Evolutionary conservation across 768 basidiomycete species (phyloP), one percentile per base, ranked within the genome.

Genomic region (Leccinum incarnatum): DNA sequence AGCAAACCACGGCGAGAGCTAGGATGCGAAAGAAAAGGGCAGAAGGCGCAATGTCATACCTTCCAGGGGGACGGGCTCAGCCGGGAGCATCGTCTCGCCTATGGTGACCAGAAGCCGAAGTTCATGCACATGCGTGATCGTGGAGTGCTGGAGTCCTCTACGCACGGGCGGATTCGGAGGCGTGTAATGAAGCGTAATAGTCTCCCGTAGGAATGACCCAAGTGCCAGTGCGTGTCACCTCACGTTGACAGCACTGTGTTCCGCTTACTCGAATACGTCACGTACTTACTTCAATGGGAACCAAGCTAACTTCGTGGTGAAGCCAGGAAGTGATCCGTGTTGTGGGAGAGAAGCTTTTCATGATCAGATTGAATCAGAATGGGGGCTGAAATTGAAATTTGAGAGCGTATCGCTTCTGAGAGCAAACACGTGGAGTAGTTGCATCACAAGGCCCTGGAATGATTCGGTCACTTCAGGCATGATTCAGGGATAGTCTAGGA

Each of bases 241-340:
- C 14, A 15, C 14, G 14, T 36, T 36, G 32, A 34, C 32, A 34
- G 32, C 32, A 34, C 32, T 11, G 51, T 11, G 46, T 48, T 6
- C 8, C 25, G 27, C 36, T 49, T 30, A 61, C 45, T 52, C 57
- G 54, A 57, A 65, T 61, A 63, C 57, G 62, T 67, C 72, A 57
- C 34, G 32, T 54, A 27, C 51, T 36, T 37, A 17, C 36, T 37
- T 34, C 5, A 5, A 32, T 32, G 5, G 32, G 12, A 32, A 32
- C 32, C 11, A 5, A 32, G 11, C 32, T 11, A 5, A 32, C 36
- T 10, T 21, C 15, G 25, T 5, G 6, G 17, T 55, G 54, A 53
- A 25, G 19, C 46, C n/a, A 7, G 19, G 21, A 23, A 25, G 46
- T 45, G 11, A 11, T 45, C 19, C n/a, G n/a, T 45, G 15, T 37